These are phyloP conservation scores for Pelargonium cotyledonis DNA, from an alignment of 441 rosid genomes.

Conservation along the genomic window DNA sequence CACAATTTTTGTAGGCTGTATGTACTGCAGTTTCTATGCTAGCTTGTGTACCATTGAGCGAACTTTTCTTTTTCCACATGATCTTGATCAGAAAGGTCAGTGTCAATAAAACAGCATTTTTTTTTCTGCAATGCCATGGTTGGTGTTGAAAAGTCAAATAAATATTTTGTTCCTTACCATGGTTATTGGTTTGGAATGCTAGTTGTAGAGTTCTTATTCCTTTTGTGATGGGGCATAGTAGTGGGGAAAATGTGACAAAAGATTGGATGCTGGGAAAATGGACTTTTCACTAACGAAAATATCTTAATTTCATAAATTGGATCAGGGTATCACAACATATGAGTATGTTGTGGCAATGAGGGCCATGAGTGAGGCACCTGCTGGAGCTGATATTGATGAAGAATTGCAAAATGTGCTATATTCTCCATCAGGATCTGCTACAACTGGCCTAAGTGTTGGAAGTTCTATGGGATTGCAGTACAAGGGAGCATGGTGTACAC, in stretches of 20 bases:
- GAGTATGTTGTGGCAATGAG: conserved; percentile 80
- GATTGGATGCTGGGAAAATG: neutral
- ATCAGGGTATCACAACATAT: conserved; percentile 65
- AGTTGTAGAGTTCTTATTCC: neutral
- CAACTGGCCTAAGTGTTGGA: conserved; percentile 69
- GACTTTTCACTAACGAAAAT: neutral
- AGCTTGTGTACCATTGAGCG: conserved; percentile 58
- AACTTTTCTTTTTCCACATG: conserved; percentile 64
- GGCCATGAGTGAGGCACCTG: conserved; percentile 73
- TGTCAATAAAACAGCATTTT: neutral
- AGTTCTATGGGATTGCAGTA: conserved; percentile 62
- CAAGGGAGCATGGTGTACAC: conserved; percentile 77
- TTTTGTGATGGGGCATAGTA: conserved; percentile 4
- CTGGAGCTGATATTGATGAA: conserved; percentile 55
- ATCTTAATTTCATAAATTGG: conserved; percentile 2
- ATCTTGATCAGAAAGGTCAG: conserved; percentile 57
- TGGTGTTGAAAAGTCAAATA: neutral
- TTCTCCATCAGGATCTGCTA: conserved; percentile 67
- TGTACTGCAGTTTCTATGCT: conserved; percentile 55
- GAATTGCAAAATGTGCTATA: conserved; percentile 48
- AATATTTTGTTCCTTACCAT: neutral
- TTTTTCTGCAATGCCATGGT: no score
- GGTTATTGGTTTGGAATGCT: conserved; percentile 6
- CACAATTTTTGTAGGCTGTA: conserved; percentile 35
- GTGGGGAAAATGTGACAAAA: neutral